phyloP scores from a whole-genome alignment of 305 asterid genomes.

The Fraxinus angustifolia region DNA sequence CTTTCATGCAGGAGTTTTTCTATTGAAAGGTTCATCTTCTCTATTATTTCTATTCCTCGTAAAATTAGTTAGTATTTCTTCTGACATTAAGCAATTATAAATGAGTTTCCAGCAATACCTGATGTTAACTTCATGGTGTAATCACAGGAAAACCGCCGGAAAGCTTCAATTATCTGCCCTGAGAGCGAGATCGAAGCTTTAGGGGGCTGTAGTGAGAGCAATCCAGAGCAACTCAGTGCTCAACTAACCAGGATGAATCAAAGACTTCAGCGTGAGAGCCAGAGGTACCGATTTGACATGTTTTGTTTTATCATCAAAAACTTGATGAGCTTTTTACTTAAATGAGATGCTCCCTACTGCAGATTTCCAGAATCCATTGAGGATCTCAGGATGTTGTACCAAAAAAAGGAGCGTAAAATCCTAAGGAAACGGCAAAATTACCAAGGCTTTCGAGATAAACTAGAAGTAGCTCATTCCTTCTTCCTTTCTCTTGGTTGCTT shows the following conservation, averaged over 20 bases:
- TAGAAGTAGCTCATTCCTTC: constrained; percentile 54
- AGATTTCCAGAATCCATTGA: constrained; percentile 82
- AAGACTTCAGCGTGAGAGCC: constrained; percentile 70
- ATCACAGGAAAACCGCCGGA: constrained; percentile 57
- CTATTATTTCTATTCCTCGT: background rate
- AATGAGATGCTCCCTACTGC: constrained; percentile 31
- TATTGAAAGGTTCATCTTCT: background rate
- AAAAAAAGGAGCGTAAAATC: constrained; percentile 67
- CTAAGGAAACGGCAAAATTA: constrained; percentile 57
- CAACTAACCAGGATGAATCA: constrained; percentile 49
- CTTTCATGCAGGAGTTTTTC: constrained; percentile 9
- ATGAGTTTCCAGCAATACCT: constrained; percentile 21
- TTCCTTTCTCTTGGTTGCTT: constrained; percentile 21
- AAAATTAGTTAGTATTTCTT: background rate
- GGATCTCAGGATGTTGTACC: constrained; percentile 61
- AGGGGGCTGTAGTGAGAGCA: constrained; percentile 56
- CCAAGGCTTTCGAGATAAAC: constrained; percentile 60
- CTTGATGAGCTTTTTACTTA: constrained; percentile 14
- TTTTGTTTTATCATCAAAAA: background rate
- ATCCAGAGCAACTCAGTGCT: constrained; percentile 67
- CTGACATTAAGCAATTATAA: background rate
- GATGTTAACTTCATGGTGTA: constrained; percentile 26
- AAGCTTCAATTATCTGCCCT: constrained; percentile 72
- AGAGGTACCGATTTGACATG: constrained; percentile 40
- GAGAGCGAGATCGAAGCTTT: constrained; percentile 73